These are phyloP conservation scores for Suillus hirtellus DNA, from an alignment of 768 basidiomycete genomes.

Conservation along the genomic window DNA sequence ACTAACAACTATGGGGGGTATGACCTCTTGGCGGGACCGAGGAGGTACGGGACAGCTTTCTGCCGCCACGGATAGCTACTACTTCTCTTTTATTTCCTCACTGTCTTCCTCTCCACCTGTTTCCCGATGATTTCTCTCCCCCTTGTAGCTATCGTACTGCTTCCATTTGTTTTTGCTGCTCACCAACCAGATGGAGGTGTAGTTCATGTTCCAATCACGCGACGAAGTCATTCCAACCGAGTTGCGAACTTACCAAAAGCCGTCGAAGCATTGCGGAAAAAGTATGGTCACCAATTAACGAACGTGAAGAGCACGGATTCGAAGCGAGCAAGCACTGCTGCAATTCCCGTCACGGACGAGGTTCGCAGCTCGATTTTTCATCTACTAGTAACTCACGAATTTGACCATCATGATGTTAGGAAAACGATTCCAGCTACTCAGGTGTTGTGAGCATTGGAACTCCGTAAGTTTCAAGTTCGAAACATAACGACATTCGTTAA, in stretches of 20 bases:
- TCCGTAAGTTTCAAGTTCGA: conserved; percentile 47
- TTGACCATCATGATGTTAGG: conserved; percentile 32
- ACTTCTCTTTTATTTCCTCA: neutral
- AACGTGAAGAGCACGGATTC: conserved; percentile 6
- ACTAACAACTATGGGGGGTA: neutral
- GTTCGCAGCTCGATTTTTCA: conserved; percentile 31
- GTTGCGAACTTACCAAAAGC: conserved; percentile 37
- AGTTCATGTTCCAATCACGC: conserved; percentile 46
- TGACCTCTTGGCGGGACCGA: neutral
- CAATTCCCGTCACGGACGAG: conserved; percentile 51
- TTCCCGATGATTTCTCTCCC: conserved; percentile 23
- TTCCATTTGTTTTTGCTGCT: conserved; percentile 32
- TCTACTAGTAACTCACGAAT: neutral
- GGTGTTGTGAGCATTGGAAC: conserved; percentile 56
- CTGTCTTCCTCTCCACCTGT: neutral
- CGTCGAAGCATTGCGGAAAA: conserved; percentile 44
- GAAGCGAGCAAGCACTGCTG: conserved; percentile 36
- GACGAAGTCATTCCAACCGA: conserved; percentile 35
- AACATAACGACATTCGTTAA: neutral
- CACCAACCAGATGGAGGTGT: conserved; percentile 17
- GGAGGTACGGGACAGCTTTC: neutral
- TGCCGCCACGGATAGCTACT: neutral
- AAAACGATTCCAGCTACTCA: conserved; percentile 58
- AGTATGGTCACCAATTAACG: conserved; percentile 42
- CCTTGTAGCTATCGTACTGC: conserved; percentile 30